Base-by-base conservation (phyloP, 495 filamentous ascomycete genomes). In the Trichoderma asperelloides region DNA sequence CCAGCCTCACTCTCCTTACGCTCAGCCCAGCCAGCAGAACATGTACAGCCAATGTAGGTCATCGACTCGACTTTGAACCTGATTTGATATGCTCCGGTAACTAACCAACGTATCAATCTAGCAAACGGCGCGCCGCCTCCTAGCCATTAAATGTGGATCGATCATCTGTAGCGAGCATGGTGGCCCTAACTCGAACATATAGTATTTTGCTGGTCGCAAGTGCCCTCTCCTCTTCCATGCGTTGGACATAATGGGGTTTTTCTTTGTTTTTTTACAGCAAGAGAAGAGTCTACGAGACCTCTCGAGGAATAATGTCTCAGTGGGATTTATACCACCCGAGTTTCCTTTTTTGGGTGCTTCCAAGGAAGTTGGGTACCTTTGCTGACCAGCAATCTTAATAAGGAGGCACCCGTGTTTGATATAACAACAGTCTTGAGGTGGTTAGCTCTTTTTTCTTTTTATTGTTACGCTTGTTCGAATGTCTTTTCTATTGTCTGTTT, bases 41-140 rank as follows among this genome's bases (percentile, higher is more conserved):
- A 89, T 93, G 82, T 95, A 93, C 77, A 87, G 82, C 75, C 88
- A 89, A 81, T 86, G 90, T 88, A 81, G 88, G 75, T 74, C 12
- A 21, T 16, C 33, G 12, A 41, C 15, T 18, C 4, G 16, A 43
- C 18, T 21, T 21, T 13, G 13, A 43, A 43, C 8, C 13, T 41
- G 63, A 65, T 30, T 33, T 5, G 2, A 62, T 15, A 37, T 9
- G 21, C 60, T 25, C 13, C 23, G 13, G 0, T 16, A 0, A 21
- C 9, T 15, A 30, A 21, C 33, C 30, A 9, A 21, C 15, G 9
- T 15, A n/a, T 40, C 21, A 23, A 27, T 13, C 37, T 37, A 62
- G 65, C 33, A 25, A 43, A 62, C n/a, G 65, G 43, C 1, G 65
- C 40, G 3, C 65, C 51, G 6, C 15, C 65, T 12, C 27, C 65